A percentile compares a stretch with the other conserved stretches of the same genome.
These are phyloP conservation scores for Phellinidium pouzarii DNA, from an alignment of 1,284 basidiomycete genomes.

Conservation along the genomic window DNA sequence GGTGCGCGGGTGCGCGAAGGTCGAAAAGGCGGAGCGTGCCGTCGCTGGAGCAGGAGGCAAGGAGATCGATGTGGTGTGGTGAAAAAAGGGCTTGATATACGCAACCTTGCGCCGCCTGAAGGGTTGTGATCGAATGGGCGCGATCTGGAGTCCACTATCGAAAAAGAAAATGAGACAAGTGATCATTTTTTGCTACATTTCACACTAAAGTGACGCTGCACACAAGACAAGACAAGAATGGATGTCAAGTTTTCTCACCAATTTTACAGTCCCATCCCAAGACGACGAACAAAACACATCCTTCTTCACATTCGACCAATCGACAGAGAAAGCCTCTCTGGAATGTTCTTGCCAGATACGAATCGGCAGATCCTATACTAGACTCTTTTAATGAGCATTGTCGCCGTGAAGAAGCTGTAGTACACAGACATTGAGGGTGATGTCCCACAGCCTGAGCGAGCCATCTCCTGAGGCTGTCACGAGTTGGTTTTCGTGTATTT, in stretches of 20 bases:
- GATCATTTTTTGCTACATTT: not conserved
- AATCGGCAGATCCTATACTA: conserved; percentile 75
- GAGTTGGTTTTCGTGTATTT: conserved; percentile 91
- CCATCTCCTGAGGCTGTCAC: conserved; percentile 89
- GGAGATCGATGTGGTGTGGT: conserved; percentile 76
- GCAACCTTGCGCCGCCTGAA: conserved; percentile 78
- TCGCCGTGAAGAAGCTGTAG: conserved; percentile 14
- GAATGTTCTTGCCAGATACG: conserved; percentile 91
- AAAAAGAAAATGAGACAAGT: not conserved
- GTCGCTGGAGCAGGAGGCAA: conserved; percentile 83
- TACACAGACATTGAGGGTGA: conserved; percentile 65
- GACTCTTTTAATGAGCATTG: conserved; percentile 26
- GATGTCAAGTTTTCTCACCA: conserved; percentile 48
- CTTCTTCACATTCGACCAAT: conserved; percentile 96
- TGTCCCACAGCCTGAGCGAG: conserved; percentile 87
- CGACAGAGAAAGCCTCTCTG: conserved; percentile 89
- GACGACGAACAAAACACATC: conserved; percentile 82
- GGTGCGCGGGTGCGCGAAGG: conserved; percentile 50
- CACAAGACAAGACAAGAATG: not conserved
- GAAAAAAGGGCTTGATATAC: conserved; percentile 90
- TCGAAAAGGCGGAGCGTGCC: conserved; percentile 81
- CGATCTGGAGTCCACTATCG: conserved; percentile 82
- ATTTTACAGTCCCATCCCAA: conserved; percentile 89
- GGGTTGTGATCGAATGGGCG: conserved; percentile 69
- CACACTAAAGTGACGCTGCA: not conserved